A percentile compares a stretch with the other conserved stretches of the same genome.
Conservation (phyloP, 2,329 filamentous ascomycete genomes). For the Penicillium aurantiogriseum region DNA sequence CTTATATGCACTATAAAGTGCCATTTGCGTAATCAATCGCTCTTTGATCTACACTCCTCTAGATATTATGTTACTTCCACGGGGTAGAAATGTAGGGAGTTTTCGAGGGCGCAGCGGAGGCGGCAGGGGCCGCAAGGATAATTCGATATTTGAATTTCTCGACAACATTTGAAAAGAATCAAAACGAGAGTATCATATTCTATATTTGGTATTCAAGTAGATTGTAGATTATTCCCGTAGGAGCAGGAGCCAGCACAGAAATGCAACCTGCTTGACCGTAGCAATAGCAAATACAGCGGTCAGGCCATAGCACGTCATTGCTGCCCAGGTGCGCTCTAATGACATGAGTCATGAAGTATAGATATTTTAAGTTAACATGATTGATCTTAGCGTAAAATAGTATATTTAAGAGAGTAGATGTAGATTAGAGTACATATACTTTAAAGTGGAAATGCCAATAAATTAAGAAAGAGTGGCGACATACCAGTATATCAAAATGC, state of each 20-base stretch:
- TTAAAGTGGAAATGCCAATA: neutral
- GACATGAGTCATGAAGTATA: neutral
- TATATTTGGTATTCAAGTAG: too few species aligned
- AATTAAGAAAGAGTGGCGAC: neutral
- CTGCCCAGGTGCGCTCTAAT: neutral
- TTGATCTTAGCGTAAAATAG: neutral
- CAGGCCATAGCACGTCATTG: neutral
- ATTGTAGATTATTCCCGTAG: neutral
- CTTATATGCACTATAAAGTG: neutral
- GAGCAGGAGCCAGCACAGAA: neutral
- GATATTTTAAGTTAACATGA: too few species aligned
- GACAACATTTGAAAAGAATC: neutral
- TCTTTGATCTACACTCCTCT: neutral
- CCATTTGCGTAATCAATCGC: neutral
- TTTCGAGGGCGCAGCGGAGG: neutral
- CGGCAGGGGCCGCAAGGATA: neutral
- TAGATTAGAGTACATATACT: neutral
- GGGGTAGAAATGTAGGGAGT: neutral
- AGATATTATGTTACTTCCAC: neutral
- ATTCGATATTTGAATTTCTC: neutral
- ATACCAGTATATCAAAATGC: neutral
- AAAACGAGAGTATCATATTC: neutral
- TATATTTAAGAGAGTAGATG: neutral
- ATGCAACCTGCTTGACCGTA: neutral
- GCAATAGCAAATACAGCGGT: neutral